phyloP scores from a whole-genome alignment of 495 filamentous ascomycete species.

The Neurospora tetraspora region DNA sequence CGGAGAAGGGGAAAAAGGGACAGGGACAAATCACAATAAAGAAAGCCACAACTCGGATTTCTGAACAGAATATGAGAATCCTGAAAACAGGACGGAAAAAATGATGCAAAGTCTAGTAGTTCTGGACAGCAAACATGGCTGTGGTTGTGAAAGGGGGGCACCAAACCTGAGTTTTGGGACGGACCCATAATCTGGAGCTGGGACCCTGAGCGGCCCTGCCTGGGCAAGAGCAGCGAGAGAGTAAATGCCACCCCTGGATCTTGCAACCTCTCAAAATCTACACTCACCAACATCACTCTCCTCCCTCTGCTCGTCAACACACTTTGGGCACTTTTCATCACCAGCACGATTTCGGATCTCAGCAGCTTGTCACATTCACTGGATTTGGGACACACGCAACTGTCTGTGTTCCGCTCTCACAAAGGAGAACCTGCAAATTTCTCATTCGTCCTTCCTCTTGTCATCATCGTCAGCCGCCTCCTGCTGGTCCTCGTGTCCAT shows the following conservation, averaged over 20 bases:
- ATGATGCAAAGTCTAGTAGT: not conserved
- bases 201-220: not conserved
- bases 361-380: not conserved
- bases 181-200: not conserved
- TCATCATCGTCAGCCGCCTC: not conserved
- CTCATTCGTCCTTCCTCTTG: not conserved
- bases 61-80: not conserved
- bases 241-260: not conserved
- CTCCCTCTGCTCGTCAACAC: not conserved
- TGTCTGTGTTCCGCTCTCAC: not conserved
- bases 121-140: not conserved
- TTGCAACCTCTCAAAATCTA: not conserved
- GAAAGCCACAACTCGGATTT: not conserved
- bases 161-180: not conserved
- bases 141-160: not conserved
- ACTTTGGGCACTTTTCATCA: not conserved
- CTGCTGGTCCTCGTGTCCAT: not conserved
- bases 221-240: not conserved
- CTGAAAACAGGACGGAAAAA: not conserved
- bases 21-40: not conserved
- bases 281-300: not conserved
- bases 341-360: constrained; percentile 4
- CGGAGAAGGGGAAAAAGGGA: not conserved
- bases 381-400: not conserved
- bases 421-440: not conserved